Percentiles rank a stretch among this genome's conserved stretches.
Conservation (phyloP, 495 filamentous ascomycete genomes). For the Podospora appendiculata region DNA sequence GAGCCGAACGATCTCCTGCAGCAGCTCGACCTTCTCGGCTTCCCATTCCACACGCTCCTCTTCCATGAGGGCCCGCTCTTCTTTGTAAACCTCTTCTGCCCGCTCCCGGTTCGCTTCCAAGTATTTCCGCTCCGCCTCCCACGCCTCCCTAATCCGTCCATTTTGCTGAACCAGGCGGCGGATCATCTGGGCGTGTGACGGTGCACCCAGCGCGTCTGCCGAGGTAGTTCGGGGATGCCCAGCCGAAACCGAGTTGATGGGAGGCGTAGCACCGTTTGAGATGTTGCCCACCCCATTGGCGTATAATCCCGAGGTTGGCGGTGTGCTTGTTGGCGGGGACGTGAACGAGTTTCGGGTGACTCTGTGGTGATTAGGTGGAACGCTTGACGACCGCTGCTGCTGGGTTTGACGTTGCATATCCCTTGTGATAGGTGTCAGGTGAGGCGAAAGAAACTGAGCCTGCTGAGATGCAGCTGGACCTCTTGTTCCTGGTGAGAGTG, state of each 20-base stretch:
- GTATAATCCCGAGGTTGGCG: background rate
- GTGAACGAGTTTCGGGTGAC: background rate
- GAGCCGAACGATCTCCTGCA: constrained; percentile 21
- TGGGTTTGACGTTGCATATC: constrained; percentile 5
- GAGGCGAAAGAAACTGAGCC: constrained; percentile 20
- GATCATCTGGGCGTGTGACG: constrained; percentile 22
- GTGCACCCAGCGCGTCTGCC: constrained; percentile 13
- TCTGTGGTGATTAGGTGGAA: constrained; percentile 10
- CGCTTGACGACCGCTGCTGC: constrained; percentile 17
- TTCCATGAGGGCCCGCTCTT: constrained; percentile 38
- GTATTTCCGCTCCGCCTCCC: constrained; percentile 37
- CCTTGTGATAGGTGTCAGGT: constrained; percentile 10
- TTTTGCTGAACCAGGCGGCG: constrained; percentile 35
- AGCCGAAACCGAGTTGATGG: constrained; percentile 11
- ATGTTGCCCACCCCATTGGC: background rate
- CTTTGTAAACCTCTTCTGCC: constrained; percentile 37
- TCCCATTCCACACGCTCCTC: constrained; percentile 34
- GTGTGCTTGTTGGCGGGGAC: background rate
- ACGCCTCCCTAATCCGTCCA: constrained; percentile 29
- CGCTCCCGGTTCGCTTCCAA: constrained; percentile 36
- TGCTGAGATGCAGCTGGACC: constrained; percentile 6
- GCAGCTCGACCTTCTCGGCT: constrained; percentile 21
- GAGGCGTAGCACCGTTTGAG: constrained; percentile 6
- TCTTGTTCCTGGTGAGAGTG: constrained; percentile 15
- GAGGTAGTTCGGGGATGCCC: constrained; percentile 14